Evolutionary conservation across 1,284 basidiomycete genomes (phyloP), one percentile per base, ranked within the genome.

Genomic region (Tilletia caries): DNA sequence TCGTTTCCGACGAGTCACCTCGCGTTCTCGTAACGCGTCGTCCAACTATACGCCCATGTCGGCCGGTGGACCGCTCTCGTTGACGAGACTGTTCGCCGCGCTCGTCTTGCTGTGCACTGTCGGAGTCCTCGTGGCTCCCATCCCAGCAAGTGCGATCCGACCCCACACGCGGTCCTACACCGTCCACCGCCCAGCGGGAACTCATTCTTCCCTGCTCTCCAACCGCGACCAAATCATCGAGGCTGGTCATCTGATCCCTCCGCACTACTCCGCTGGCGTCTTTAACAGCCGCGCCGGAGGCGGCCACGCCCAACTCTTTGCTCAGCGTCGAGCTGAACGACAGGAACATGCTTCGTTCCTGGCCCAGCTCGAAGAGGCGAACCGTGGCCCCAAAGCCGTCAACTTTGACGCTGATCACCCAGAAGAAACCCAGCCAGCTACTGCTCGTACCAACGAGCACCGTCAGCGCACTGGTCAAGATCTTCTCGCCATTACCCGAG

Each of bases 101-200:
- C 58, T 62, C 32, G 58, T 62, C 20, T 23, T 62, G 58, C 32
- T 62, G 13, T 62, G 58, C 18, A 62, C 58, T 10, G 58, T 62
- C 6, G 58, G 58, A 20, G 58, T 62, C 32, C 58, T 62, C 4
- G 58, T 62, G 29, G 58, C 32, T 18, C 58, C 58, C 33, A 62
- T 62, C 32, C 58, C 58, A 20, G 58, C 58, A 29, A 62, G 58
- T 29, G 58, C 58, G 27, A 62, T 62, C 58, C 58, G 58, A 33
- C 58, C 58, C 13, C 58, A 62, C 33, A 62, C 58, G 5, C 58
- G 58, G 20, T 62, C 58, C 10, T 62, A 62, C 29, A 33, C 58
- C 10, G 33, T 20, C 6, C 58, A 62, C 34, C 29, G 58, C 18
- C 58, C 58, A 3, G 32, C 32, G 32, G 32, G 52, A 6, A 25